Conservation (phyloP, 371 early-diverging fungal genomes). For the Actinomucor elegans region DNA sequence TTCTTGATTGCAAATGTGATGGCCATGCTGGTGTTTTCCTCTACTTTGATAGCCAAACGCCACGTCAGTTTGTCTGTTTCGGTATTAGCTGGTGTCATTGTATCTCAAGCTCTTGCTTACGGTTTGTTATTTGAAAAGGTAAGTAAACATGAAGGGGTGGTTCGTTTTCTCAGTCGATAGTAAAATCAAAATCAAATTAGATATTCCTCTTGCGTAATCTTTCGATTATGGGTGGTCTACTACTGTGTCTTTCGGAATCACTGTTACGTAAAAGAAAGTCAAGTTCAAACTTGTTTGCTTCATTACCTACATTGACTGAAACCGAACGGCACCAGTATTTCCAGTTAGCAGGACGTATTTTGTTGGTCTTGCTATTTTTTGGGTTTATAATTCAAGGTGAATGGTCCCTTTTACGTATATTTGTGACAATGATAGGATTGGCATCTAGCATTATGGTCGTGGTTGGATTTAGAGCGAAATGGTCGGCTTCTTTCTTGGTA, state of each 20-base stretch:
- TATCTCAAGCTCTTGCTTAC: slow-evolving; percentile 85
- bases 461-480: slow-evolving; percentile 94
- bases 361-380: slow-evolving; percentile 86
- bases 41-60: slow-evolving; percentile 72
- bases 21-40: slow-evolving; percentile 77
- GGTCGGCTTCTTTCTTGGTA: slow-evolving; percentile 88
- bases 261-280: slow-evolving; percentile 44
- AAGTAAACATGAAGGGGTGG: neutral
- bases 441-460: slow-evolving; percentile 89
- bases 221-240: slow-evolving; percentile 85
- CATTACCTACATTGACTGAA: slow-evolving; percentile 78
- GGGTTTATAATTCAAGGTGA: slow-evolving; percentile 84
- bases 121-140: slow-evolving; percentile 84
- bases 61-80: slow-evolving; percentile 77
- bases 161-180: neutral
- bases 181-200: too few relatives aligned
- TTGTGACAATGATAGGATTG: slow-evolving; percentile 70
- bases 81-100: slow-evolving; percentile 69
- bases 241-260: slow-evolving; percentile 82
- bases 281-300: slow-evolving; percentile 63
- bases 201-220: slow-evolving; percentile 46
- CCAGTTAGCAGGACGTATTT: slow-evolving; percentile 84
- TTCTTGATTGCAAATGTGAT: slow-evolving; percentile 60
- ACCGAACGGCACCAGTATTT: slow-evolving; percentile 79
- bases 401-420: slow-evolving; percentile 64